phyloP scores from a whole-genome alignment of 2,329 filamentous ascomycete genomes.

The Cercospora zeina region DNA sequence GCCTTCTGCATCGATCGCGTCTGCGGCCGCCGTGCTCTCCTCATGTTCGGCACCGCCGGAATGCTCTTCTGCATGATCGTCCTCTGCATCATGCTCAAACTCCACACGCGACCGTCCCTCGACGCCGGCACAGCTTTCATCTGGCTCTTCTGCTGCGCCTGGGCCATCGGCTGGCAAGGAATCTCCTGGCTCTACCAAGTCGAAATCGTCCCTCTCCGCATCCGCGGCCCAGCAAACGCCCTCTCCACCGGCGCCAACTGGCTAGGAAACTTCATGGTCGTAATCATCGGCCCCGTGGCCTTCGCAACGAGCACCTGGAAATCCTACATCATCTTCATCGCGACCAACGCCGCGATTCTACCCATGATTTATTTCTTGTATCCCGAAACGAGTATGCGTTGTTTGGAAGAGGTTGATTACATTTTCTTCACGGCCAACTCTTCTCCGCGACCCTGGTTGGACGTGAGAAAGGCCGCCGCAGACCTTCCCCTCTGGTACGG shows the following conservation, averaged over 20 bases:
- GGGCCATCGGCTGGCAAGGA: slow-evolving; percentile 61
- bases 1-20: slow-evolving; percentile 47
- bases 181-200: slow-evolving; percentile 65
- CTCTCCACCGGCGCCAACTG: slow-evolving; percentile 63
- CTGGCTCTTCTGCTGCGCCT: slow-evolving; percentile 63
- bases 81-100: slow-evolving; percentile 45
- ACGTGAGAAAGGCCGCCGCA: slow-evolving; percentile 53
- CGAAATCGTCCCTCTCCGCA: slow-evolving; percentile 61
- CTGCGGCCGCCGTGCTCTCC: slow-evolving; percentile 38
- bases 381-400: slow-evolving; percentile 57
- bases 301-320: slow-evolving; percentile 57
- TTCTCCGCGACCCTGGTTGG: slow-evolving; percentile 53
- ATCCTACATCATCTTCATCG: slow-evolving; percentile 73
- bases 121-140: slow-evolving; percentile 55
- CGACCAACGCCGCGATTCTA: slow-evolving; percentile 48
- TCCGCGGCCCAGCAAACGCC: slow-evolving; percentile 64
- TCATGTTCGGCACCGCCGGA: slow-evolving; percentile 39
- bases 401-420: slow-evolving; percentile 67
- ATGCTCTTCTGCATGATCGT: slow-evolving; percentile 68
- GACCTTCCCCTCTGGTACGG: slow-evolving; percentile 52
- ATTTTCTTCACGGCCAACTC: slow-evolving; percentile 56
- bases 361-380: slow-evolving; percentile 62
- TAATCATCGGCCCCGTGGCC: slow-evolving; percentile 61
- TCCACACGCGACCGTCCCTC: slow-evolving; percentile 43
- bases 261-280: slow-evolving; percentile 62